phyloP scores from a whole-genome alignment of 495 filamentous ascomycete genomes.

The Hypoxylon crocopeplum region DNA sequence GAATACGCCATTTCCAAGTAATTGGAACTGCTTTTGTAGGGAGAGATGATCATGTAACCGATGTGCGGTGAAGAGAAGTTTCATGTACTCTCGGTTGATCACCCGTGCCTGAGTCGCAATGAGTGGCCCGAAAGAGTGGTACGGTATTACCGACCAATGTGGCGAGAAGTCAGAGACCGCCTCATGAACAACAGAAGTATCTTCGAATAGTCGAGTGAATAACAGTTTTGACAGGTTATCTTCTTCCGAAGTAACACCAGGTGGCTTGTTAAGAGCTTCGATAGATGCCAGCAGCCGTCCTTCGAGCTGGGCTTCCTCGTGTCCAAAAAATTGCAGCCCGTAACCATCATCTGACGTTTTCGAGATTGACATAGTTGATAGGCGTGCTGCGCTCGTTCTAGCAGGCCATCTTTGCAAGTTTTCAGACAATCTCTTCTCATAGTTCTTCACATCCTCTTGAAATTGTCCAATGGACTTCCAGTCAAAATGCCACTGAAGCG shows the following conservation, averaged over 20 bases:
- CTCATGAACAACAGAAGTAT: neutral
- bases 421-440: conserved; percentile 61
- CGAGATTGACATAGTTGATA: neutral
- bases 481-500: conserved; percentile 73
- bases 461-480: conserved; percentile 76
- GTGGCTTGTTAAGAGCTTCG: conserved; percentile 47
- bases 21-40: conserved; percentile 79
- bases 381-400: neutral
- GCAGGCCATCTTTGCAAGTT: conserved; percentile 42
- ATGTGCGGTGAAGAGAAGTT: conserved; percentile 79
- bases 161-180: conserved; percentile 61
- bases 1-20: conserved; percentile 86
- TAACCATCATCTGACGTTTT: neutral
- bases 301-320: conserved; percentile 56
- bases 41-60: conserved; percentile 75
- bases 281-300: conserved; percentile 59
- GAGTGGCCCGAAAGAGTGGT: conserved; percentile 77
- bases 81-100: conserved; percentile 78
- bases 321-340: conserved; percentile 57
- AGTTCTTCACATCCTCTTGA: conserved; percentile 65
- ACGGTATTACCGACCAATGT: conserved; percentile 72
- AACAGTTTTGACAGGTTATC: conserved; percentile 45
- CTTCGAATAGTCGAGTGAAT: conserved; percentile 31
- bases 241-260: conserved; percentile 22
- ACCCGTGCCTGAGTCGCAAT: conserved; percentile 76